These are phyloP conservation scores for Usnea hakonensis DNA, from an alignment of 495 filamentous ascomycete genomes.

Conservation along the genomic window DNA sequence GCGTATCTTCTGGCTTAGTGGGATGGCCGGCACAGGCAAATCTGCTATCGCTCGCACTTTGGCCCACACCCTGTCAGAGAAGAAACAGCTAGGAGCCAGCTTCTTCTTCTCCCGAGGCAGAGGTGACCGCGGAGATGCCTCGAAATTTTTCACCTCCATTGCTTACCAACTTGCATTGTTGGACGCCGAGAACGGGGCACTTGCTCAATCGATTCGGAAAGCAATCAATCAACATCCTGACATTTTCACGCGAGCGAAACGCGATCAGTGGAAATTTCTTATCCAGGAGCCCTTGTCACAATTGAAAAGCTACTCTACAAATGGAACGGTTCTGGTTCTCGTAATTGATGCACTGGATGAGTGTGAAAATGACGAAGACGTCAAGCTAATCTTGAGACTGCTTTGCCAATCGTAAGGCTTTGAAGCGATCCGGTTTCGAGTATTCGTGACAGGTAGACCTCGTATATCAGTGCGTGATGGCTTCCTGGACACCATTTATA, in stretches of 20 bases:
- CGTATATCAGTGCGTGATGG: conserved; percentile 22
- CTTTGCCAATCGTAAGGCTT: conserved; percentile 10
- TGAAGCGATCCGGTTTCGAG: conserved; percentile 15
- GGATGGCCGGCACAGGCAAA: conserved; percentile 40
- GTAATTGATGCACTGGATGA: conserved; percentile 26
- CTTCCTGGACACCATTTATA: conserved; percentile 15
- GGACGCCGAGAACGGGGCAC: too few species aligned
- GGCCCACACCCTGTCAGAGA: conserved; percentile 19
- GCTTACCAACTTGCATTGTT: conserved; percentile 25
- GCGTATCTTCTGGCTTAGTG: conserved; percentile 42
- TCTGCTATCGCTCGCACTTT: conserved; percentile 34
- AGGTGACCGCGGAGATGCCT: conserved; percentile 35
- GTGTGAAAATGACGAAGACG: conserved; percentile 17
- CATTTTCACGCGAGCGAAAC: too few species aligned
- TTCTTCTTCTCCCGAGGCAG: conserved; percentile 49
- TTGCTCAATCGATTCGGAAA: too few species aligned
- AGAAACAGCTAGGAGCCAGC: conserved; percentile 27
- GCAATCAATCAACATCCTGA: too few species aligned
- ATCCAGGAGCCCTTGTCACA: too few species aligned
- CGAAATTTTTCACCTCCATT: conserved; percentile 39
- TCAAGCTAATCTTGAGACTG: conserved; percentile 19
- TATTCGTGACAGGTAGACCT: conserved; percentile 28
- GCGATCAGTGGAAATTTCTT: neutral
- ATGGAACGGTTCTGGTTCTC: neutral
- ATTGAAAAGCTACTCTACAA: neutral